These are phyloP conservation scores for Talaromyces ruber DNA, from an alignment of 495 filamentous ascomycete genomes.

Conservation along the genomic window DNA sequence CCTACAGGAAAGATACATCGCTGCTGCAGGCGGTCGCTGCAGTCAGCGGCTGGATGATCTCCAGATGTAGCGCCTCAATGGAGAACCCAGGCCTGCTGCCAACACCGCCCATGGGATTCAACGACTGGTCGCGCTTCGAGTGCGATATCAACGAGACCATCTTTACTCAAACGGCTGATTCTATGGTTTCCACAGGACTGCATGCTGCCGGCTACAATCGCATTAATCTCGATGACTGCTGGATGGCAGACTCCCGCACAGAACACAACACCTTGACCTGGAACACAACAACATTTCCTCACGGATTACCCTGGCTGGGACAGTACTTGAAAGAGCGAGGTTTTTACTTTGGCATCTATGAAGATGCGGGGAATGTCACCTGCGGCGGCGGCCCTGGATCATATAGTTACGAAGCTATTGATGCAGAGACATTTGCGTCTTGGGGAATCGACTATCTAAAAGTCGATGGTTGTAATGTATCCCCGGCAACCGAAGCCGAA, in stretches of 20 bases:
- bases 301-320: conserved; percentile 31
- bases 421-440: conserved; percentile 27
- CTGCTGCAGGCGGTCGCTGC: not conserved
- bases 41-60: not conserved
- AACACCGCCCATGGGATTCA: conserved; percentile 36
- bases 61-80: not conserved
- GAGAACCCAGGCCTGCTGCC: conserved; percentile 9
- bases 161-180: conserved; percentile 28
- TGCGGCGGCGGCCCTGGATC: conserved; percentile 34
- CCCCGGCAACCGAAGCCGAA: conserved; percentile 19
- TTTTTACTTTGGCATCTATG: conserved; percentile 33
- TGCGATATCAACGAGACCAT: conserved; percentile 36
- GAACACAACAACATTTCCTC: conserved; percentile 27
- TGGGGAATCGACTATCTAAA: conserved; percentile 39
- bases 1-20: not conserved
- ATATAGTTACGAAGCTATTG: conserved; percentile 23
- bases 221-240: conserved; percentile 36
- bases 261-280: conserved; percentile 24
- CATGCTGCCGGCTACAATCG: conserved; percentile 29
- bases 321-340: conserved; percentile 21
- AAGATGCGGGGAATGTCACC: conserved; percentile 30
- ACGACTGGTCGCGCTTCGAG: conserved; percentile 34
- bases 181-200: conserved; percentile 28
- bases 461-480: conserved; percentile 31
- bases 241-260: conserved; percentile 22